Evolutionary conservation across 2,329 filamentous ascomycete species (phyloP), one percentile per base, ranked within the genome.

Genomic region (Cladosporium sp.): DNA sequence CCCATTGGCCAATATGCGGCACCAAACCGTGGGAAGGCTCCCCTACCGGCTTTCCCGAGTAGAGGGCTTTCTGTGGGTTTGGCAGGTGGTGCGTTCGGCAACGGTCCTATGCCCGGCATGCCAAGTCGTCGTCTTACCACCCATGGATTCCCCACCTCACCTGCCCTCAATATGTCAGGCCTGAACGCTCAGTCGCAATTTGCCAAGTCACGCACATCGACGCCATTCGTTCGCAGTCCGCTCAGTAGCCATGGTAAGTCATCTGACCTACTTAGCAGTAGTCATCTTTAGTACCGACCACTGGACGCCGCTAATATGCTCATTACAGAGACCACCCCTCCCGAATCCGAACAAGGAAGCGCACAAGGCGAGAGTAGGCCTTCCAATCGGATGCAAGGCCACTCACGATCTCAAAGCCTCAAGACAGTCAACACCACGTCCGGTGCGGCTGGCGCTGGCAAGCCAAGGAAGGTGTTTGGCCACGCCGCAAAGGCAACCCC

Each of bases 401-500:
- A 57, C 6, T 46, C 53, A 35, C 37, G 55, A 0, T 64, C 62
- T 16, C 35, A 58, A 18, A 56, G 62, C n/a, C 21, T 65, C 40
- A 61, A 29, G 31, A 59, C 56, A 21, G 23, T 46, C 23, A 55
- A 40, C 6, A 57, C 55, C 8, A 68, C 50, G 14, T 49, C 52
- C 2, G 49, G 61, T 10, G 58, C 64, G 18, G 67, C 67, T 33
- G 55, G 40, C 7, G 63, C 60, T 44, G 65, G 53, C 28, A 73
- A 71, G 62, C 67, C 70, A 14, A 69, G 72, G 7, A 71, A 67
- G 29, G 72, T 73, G 66, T 75, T 75, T 62, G 73, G 71, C 1
- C 73, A 75, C 23, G 73, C 72, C 23, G 73, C 72, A 56, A 49
- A 33, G 18, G 23, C 58, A 16, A 26, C 49, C 4, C 18, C 46